Percentiles rank a stretch among this genome's conserved stretches.
Evolutionary conservation across 495 filamentous ascomycete genomes (phyloP).

Genomic region (Terfezia boudieri): DNA sequence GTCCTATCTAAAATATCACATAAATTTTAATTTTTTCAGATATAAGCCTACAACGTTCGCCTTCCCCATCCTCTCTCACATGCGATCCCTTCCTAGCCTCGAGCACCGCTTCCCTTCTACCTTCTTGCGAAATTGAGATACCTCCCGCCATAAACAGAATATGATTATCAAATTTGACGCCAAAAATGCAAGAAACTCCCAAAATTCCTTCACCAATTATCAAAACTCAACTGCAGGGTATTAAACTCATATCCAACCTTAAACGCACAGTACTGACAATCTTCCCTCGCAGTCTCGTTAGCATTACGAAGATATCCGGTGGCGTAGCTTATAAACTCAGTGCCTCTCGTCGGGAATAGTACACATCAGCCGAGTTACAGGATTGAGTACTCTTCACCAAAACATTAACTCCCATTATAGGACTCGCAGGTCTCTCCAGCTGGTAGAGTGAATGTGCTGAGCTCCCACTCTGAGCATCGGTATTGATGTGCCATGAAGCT

Average conservation of each 20-base stretch:
- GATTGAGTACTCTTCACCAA: too few species aligned
- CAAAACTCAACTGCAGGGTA: slow-evolving; percentile 39
- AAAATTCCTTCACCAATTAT: slow-evolving; percentile 53
- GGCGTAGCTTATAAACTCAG: slow-evolving; percentile 40
- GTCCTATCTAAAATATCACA: too few species aligned
- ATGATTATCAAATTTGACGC: slow-evolving; percentile 54
- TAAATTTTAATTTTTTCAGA: too few species aligned
- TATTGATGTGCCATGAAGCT: slow-evolving; percentile 42
- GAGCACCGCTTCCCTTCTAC: neutral
- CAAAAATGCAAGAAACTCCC: slow-evolving; percentile 55
- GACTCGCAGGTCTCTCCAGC: slow-evolving; percentile 38
- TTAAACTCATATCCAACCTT: slow-evolving; percentile 53
- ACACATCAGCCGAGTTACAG: too few species aligned
- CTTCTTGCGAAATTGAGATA: slow-evolving; percentile 3
- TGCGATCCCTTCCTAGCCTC: too few species aligned
- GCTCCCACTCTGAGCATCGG: slow-evolving; percentile 31
- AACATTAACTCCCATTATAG: too few species aligned
- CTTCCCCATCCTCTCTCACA: too few species aligned
- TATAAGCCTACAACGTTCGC: too few species aligned
- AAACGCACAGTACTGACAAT: slow-evolving; percentile 59
- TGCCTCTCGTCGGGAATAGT: too few species aligned
- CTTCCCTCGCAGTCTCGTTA: slow-evolving; percentile 31
- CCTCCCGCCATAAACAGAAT: slow-evolving; percentile 47
- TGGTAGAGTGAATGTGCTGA: slow-evolving; percentile 39
- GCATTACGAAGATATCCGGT: slow-evolving; percentile 40